A percentile compares a stretch with the other conserved stretches of the same genome.
phyloP scores from a whole-genome alignment of 805 yeast species.

The Priceomyces fermenticarens region DNA sequence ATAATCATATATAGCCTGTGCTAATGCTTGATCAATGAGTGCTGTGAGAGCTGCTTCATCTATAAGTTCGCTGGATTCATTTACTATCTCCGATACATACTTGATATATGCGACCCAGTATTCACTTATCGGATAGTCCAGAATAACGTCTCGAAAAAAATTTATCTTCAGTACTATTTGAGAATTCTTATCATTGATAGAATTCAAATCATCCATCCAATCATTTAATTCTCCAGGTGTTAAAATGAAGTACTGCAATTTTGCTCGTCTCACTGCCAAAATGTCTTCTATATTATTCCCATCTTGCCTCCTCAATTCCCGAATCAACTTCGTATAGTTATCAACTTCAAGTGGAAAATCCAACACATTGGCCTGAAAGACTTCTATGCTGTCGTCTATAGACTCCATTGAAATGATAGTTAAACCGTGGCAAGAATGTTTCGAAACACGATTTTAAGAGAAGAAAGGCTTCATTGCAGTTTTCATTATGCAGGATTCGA shows the following conservation, averaged over 20 bases:
- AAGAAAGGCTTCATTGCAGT: too few relatives aligned
- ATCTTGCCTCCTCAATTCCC: constrained; percentile 6
- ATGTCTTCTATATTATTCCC: constrained; percentile 4
- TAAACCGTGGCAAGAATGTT: too few relatives aligned
- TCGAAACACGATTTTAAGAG: too few relatives aligned
- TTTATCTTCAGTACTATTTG: constrained; percentile 6
- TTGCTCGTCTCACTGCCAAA: constrained; percentile 8
- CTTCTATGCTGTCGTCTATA: not conserved
- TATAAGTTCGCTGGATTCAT: constrained; percentile 2
- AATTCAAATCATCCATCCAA: constrained; percentile 18
- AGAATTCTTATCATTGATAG: constrained; percentile 8
- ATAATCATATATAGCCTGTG: constrained; percentile 24
- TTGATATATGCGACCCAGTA: constrained; percentile 21
- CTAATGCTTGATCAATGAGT: constrained; percentile 17
- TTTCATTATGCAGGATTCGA: too few relatives aligned
- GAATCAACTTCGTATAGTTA: constrained; percentile 16
- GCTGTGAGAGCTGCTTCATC: constrained; percentile 6
- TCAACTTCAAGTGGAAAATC: constrained; percentile 11
- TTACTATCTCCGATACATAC: constrained; percentile 5
- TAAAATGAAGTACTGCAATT: constrained; percentile 9
- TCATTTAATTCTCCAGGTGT: constrained; percentile 9
- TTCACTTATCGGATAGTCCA: constrained; percentile 18
- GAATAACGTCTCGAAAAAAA: constrained; percentile 14
- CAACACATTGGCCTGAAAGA: constrained; percentile 7
- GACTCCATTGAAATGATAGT: too few relatives aligned